These are phyloP conservation scores for Anastatica hierochuntica DNA, from an alignment of 345 rosid genomes.

Conservation along the genomic window DNA sequence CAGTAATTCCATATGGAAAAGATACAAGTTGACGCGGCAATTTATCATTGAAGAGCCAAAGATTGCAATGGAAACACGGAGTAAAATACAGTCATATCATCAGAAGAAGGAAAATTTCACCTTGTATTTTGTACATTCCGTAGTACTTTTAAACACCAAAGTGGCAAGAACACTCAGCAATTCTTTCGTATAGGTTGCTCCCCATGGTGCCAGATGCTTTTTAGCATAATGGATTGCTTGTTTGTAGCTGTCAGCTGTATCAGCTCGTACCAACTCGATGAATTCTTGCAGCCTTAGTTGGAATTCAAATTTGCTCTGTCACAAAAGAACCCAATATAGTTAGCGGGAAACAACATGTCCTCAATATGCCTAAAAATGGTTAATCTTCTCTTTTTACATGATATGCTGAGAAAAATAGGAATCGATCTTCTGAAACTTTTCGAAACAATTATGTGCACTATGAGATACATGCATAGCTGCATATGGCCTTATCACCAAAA, in stretches of 20 bases:
- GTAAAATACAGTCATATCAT: background rate
- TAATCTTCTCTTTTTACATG: too few relatives aligned
- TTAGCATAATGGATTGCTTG: constrained; percentile 73
- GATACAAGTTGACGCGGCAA: background rate
- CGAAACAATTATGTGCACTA: background rate
- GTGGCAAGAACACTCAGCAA: constrained; percentile 70
- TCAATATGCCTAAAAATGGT: background rate
- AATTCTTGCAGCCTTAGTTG: constrained; percentile 94
- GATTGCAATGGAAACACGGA: too few relatives aligned
- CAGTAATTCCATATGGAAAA: too few relatives aligned
- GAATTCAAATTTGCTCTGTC: constrained; percentile 88
- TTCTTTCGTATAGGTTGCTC: constrained; percentile 75
- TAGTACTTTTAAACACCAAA: constrained; percentile 73
- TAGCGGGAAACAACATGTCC: background rate
- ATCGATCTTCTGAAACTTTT: background rate
- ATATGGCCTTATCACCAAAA: too few relatives aligned
- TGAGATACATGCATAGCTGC: background rate
- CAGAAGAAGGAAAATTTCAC: constrained; percentile 29
- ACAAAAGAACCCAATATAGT: background rate
- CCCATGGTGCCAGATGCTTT: constrained; percentile 86
- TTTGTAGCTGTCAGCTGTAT: constrained; percentile 56
- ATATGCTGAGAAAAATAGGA: too few relatives aligned
- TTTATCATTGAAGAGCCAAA: background rate
- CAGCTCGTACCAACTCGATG: constrained; percentile 79
- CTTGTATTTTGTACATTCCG: constrained; percentile 76